phyloP scores from a whole-genome alignment of 768 basidiomycete species.

The Heimioporus sp. region DNA sequence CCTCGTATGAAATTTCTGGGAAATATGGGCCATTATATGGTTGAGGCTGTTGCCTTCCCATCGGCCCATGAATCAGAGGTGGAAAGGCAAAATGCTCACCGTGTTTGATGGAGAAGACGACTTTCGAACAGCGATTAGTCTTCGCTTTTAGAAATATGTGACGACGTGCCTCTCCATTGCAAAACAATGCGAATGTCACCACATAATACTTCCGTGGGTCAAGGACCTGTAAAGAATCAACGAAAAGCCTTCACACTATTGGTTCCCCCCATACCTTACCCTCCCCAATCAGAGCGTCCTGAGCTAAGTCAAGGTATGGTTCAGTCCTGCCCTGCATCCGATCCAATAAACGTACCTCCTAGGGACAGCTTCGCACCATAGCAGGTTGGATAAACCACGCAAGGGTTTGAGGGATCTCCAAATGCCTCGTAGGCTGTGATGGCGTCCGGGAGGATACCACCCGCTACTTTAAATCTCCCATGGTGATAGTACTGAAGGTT shows the following conservation, averaged over 20 bases:
- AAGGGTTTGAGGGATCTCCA: slow-evolving; percentile 50
- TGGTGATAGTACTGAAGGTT: slow-evolving; percentile 49
- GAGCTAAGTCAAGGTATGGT: slow-evolving; percentile 33
- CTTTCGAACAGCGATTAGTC: slow-evolving; percentile 13
- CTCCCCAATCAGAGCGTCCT: slow-evolving; percentile 46
- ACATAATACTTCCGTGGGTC: slow-evolving; percentile 52
- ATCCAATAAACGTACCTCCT: slow-evolving; percentile 38
- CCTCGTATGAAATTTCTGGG: slow-evolving; percentile 53
- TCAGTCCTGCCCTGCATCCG: slow-evolving; percentile 25
- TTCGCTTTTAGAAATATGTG: neutral
- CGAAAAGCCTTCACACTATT: neutral
- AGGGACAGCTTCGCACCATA: slow-evolving; percentile 47
- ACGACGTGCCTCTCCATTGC: slow-evolving; percentile 51
- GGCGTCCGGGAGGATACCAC: slow-evolving; percentile 54
- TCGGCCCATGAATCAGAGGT: neutral
- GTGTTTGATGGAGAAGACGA: slow-evolving; percentile 65
- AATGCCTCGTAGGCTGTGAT: slow-evolving; percentile 58
- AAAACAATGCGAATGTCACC: slow-evolving; percentile 56
- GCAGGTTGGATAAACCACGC: slow-evolving; percentile 53
- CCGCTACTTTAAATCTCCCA: slow-evolving; percentile 50
- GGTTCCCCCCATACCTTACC: slow-evolving; percentile 38
- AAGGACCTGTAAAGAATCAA: slow-evolving; percentile 36
- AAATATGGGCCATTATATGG: slow-evolving; percentile 62
- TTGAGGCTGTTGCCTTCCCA: slow-evolving; percentile 34
- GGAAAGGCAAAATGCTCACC: slow-evolving; percentile 25